A percentile compares a stretch with the other conserved stretches of the same genome.
These are phyloP conservation scores for Botryotinia narcissicola DNA, from an alignment of 2,329 filamentous ascomycete species.

Conservation along the genomic window DNA sequence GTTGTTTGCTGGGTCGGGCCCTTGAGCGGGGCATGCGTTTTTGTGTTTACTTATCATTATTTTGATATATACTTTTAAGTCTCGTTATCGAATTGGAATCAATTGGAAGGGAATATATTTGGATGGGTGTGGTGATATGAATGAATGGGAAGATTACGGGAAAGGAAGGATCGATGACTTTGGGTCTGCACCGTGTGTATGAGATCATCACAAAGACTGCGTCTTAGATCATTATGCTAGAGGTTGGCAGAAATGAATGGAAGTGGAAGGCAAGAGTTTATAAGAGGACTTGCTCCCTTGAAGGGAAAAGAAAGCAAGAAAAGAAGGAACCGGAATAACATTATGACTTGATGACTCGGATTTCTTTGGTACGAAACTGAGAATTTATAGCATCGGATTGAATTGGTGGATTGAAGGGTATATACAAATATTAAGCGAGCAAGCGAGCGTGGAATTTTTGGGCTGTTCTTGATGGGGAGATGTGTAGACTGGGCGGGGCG, in stretches of 20 bases:
- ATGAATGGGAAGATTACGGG: background rate
- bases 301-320: background rate
- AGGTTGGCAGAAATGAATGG: background rate
- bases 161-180: background rate
- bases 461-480: background rate
- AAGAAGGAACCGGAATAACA: background rate
- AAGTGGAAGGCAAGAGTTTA: background rate
- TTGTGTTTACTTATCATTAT: constrained; percentile 4
- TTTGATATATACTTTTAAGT: background rate
- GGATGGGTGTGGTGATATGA: constrained; percentile 11
- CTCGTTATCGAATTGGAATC: constrained; percentile 1
- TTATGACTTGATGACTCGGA: constrained; percentile 13
- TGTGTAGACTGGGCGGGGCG: background rate
- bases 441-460: constrained; percentile 1
- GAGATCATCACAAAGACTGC: background rate
- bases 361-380: constrained; percentile 9
- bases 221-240: constrained; percentile 3
- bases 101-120: constrained; percentile 6
- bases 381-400: constrained; percentile 11
- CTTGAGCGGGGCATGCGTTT: background rate
- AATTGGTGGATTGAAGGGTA: background rate
- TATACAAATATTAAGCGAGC: background rate
- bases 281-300: background rate
- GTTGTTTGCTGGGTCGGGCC: constrained; percentile 7
- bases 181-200: background rate